These are phyloP conservation scores for Komagataella kurtzmanii DNA, from an alignment of 805 yeast species.

Conservation along the genomic window DNA sequence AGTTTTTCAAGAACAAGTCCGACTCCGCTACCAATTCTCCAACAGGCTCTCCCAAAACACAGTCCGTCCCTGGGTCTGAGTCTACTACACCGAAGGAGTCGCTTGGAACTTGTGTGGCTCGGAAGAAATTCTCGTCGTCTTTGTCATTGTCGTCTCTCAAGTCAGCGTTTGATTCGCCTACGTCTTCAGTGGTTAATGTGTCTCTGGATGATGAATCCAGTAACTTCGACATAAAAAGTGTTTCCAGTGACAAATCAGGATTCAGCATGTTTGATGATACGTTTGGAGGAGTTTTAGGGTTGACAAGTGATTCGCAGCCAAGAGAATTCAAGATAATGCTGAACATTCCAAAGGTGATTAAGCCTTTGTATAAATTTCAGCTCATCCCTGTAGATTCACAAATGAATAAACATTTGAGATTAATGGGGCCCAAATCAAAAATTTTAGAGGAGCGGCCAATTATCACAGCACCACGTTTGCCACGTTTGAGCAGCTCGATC, in stretches of 20 bases:
- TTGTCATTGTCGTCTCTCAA: background rate
- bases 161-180: background rate
- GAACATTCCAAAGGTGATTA: slow-evolving; percentile 9
- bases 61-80: slow-evolving; percentile 1
- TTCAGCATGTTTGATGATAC: background rate
- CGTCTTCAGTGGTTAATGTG: background rate
- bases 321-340: slow-evolving; percentile 2
- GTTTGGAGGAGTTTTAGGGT: background rate
- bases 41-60: background rate
- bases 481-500: slow-evolving; percentile 5
- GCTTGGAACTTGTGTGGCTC: background rate
- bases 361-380: slow-evolving; percentile 12
- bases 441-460: background rate
- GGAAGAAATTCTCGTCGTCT: background rate
- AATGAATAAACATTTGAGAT: slow-evolving; percentile 3
- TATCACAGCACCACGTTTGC: slow-evolving; percentile 11
- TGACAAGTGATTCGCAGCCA: background rate
- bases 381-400: slow-evolving; percentile 13
- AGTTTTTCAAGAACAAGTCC: slow-evolving; percentile 11
- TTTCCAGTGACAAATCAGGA: background rate
- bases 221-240: background rate
- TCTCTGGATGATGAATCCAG: background rate
- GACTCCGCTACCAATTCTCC: slow-evolving; percentile 1
- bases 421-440: slow-evolving; percentile 4
- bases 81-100: slow-evolving; percentile 2